Evolutionary conservation across 2,329 filamentous ascomycete genomes (phyloP).

Genomic region (Whalleya microplaca): DNA sequence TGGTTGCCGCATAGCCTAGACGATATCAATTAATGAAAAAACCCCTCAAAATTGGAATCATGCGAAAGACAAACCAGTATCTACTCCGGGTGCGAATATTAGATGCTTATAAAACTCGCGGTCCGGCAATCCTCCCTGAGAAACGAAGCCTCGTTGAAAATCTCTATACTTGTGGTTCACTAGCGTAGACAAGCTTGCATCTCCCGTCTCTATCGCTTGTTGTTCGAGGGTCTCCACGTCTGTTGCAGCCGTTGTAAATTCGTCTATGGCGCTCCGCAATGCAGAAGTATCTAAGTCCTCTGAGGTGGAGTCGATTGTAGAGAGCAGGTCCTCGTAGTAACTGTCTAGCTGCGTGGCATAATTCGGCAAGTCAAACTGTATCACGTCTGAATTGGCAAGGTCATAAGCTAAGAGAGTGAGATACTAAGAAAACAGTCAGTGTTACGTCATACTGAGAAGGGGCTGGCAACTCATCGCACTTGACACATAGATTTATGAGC

Average conservation of each 20-base stretch:
- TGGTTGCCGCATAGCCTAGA: constrained; percentile 37
- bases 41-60: neutral
- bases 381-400: constrained; percentile 42
- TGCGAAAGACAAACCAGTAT: constrained; percentile 44
- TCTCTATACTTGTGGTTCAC: constrained; percentile 52
- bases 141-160: constrained; percentile 53
- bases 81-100: constrained; percentile 51
- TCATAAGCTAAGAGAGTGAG: constrained; percentile 45
- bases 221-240: constrained; percentile 39
- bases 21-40: neutral
- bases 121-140: constrained; percentile 49
- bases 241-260: constrained; percentile 39
- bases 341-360: constrained; percentile 44
- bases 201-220: constrained; percentile 33
- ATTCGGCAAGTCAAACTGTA: constrained; percentile 46
- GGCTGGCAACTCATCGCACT: constrained; percentile 37
- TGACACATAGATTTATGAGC: constrained; percentile 63
- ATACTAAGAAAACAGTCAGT: constrained; percentile 35
- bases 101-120: constrained; percentile 52
- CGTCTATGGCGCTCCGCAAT: constrained; percentile 43
- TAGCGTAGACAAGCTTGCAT: constrained; percentile 38
- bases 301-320: constrained; percentile 37
- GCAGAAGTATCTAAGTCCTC: constrained; percentile 42
- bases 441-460: neutral
- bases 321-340: constrained; percentile 43